Conservation (phyloP, 208 protist genomes). For the Polymyxa betae region DNA sequence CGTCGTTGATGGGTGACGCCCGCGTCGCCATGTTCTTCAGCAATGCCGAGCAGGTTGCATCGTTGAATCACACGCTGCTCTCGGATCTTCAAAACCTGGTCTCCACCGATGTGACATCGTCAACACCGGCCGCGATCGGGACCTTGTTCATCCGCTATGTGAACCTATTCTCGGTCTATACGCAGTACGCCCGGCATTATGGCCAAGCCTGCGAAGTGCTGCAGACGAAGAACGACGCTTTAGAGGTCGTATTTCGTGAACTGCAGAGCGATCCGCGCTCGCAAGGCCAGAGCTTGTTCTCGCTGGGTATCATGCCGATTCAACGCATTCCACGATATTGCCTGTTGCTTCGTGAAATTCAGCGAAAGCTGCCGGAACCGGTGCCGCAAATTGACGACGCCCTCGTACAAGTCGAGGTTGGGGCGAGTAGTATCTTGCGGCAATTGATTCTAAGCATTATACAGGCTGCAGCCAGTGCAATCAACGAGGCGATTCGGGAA, state of each 20-base stretch:
- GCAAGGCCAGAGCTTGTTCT: conserved; percentile 26
- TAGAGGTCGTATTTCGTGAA: background rate
- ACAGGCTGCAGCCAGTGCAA: background rate
- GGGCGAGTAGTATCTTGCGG: no score
- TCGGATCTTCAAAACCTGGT: background rate
- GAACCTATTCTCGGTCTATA: background rate
- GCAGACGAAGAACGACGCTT: background rate
- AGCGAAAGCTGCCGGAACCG: conserved; percentile 24
- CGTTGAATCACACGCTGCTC: conserved; percentile 10
- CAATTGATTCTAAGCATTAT: background rate
- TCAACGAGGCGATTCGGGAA: conserved; percentile 42
- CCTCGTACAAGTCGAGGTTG: background rate
- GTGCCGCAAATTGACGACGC: background rate
- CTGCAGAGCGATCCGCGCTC: background rate
- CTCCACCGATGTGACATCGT: background rate
- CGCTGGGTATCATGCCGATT: conserved; percentile 57
- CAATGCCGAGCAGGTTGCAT: conserved; percentile 38
- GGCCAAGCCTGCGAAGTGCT: background rate
- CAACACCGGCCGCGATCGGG: background rate
- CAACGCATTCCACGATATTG: conserved; percentile 59
- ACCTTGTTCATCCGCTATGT: background rate
- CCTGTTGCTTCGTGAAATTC: conserved; percentile 51
- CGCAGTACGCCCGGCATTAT: conserved; percentile 14
- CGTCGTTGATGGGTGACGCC: background rate
- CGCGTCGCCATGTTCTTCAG: conserved; percentile 38